Evolutionary conservation across 352 stramenopile genomes (phyloP), one percentile per base, ranked within the genome.

Genomic region (Globisporangium radiosum): DNA sequence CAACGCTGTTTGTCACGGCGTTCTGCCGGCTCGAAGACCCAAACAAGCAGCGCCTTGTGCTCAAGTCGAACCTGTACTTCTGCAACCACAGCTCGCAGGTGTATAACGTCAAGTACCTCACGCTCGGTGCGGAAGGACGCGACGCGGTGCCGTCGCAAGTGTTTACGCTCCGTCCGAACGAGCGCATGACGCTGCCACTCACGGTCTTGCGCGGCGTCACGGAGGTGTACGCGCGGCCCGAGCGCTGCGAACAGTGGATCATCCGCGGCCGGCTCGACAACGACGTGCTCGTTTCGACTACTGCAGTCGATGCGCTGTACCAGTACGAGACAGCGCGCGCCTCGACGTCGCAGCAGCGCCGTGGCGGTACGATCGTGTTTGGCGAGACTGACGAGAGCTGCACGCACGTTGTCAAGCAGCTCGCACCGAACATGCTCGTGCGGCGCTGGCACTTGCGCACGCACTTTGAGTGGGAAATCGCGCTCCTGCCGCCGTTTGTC

Each of bases 1-100:
- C 71, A 14, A 84, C 79, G 40, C 47, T 93, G 33, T 86, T 88
- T 55, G 67, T 95, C 10, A 85, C 73, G 1, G 76, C 80, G 5
- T 81, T 81, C 59, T 91, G 76, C 38, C 78, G 83, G 1, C 59
- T 95, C 37, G 85, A 95, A 63, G 76, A 90, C 56, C 74, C 78
- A 15, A 60, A 55, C 11, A 75, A 78, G 39, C 79, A 88, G 40
- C 70, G 78, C 0, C 73, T 95, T 38, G 75, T 87, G 48, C 69
- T 95, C 38, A 82, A 88, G 68, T 92, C 85, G 36, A 93, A 90
- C 56, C 64, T 89, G 45, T 90, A 78, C 57, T 79, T 95, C 44
- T 85, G 74, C 63, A 95, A 95, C 66, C 76, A 86, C 56, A 93
- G 80, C 51, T 81, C 77, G 4, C 68, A 91, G 45, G 70, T 68